Base-by-base conservation (phyloP, 176 grass and related monocot species). In the Rhynchospora pubera region DNA sequence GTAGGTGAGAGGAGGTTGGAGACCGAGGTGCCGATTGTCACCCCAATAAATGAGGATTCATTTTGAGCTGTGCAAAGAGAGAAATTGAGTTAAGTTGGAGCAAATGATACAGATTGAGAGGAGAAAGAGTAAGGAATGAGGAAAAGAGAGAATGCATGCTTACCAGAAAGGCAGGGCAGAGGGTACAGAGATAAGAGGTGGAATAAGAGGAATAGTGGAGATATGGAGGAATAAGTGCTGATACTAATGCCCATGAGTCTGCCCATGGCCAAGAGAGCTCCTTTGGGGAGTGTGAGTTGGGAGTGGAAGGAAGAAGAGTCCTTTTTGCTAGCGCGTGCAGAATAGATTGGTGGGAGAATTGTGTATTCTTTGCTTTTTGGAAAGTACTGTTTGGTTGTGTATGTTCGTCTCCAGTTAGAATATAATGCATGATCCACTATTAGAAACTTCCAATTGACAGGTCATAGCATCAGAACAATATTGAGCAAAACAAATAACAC, bases 11-110 rank as follows among this genome's bases (percentile, higher is more conserved):
- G 85, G 30, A 99, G 91, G 86, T 88, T 89, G 69, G 96, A 90
- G 46, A 95, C 91, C 52, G 82, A 88, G 58, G 92, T 99, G 46
- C 96, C 96, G 42, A 99, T 89, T 80, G 87, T 95, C 18, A 99
- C 92, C 60, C 96, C 96, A 19, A 99, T 83, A 84, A 90, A 99
- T 19, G 92, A 89, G 6, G 78, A 53, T 16, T 57, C 79, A 18
- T 22, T 65, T 62, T 48, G 60, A 72, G 30, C 62, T 34, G n/a
- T 53, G 62, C 39, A 62, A 73, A 52, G 69, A 74, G 21, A 12
- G 61, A 44, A 79, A 42, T 8, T 42, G 57, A 63, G 57, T 62
- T 55, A 79, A 65, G 77, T 46, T 74, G 65, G 51, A 85, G 9
- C n/a, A n/a, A 84, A 43, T 71, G 84, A 83, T 22, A 85, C 62